Evolutionary conservation across 1,284 basidiomycete species (phyloP).

Genomic region (Athelia sp.): DNA sequence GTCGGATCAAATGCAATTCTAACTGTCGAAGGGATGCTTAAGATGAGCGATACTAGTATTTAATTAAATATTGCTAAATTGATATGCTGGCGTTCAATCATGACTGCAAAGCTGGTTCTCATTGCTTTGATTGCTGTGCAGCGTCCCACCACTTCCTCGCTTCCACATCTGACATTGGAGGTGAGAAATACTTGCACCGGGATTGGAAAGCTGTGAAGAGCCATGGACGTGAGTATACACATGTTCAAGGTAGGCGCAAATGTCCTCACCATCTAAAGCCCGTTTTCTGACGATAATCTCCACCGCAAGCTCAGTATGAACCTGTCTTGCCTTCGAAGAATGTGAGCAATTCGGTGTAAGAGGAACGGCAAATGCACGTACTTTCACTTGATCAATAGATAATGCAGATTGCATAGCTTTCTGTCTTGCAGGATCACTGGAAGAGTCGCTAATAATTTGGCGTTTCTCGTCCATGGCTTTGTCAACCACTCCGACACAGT

Average conservation of each 20-base stretch:
- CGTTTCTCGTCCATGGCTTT: slow-evolving; percentile 58
- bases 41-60: too few relatives aligned
- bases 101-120: too few relatives aligned
- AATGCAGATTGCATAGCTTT: slow-evolving; percentile 51
- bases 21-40: too few relatives aligned
- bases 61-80: too few relatives aligned
- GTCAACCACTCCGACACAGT: slow-evolving; percentile 73
- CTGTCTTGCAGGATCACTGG: slow-evolving; percentile 38
- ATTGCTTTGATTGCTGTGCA: slow-evolving; percentile 21
- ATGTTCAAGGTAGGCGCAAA: background rate
- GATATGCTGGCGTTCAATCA: too few relatives aligned
- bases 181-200: slow-evolving; percentile 79
- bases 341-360: slow-evolving; percentile 3
- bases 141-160: slow-evolving; percentile 70
- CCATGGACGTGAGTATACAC: slow-evolving; percentile 9
- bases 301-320: slow-evolving; percentile 74
- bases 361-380: slow-evolving; percentile 28
- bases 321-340: slow-evolving; percentile 59
- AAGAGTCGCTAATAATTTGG: slow-evolving; percentile 35
- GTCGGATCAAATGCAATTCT: too few relatives aligned
- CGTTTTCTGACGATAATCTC: slow-evolving; percentile 78
- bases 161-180: slow-evolving; percentile 57
- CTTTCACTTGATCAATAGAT: slow-evolving; percentile 75
- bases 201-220: slow-evolving; percentile 63
- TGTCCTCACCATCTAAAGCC: slow-evolving; percentile 68